Conservation (phyloP, 345 rosid species). For the Boechera retrofracta region DNA sequence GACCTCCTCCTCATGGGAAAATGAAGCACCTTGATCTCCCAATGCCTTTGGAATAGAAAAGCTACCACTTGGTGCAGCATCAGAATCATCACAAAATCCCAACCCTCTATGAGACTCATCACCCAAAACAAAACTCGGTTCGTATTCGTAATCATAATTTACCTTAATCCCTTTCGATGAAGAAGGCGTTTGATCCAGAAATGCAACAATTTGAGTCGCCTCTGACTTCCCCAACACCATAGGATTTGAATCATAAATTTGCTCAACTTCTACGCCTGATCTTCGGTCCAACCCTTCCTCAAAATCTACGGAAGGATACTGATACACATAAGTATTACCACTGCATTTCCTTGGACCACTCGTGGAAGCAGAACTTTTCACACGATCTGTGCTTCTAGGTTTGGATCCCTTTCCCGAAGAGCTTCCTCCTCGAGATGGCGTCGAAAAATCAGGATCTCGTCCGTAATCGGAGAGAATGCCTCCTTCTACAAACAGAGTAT, state of each 20-base stretch:
- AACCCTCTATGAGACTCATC: conserved; percentile 67
- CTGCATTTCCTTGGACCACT: conserved; percentile 44
- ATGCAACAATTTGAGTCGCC: conserved; percentile 61
- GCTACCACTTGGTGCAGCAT: conserved; percentile 52
- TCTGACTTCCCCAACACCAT: conserved; percentile 55
- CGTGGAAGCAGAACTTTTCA: conserved; percentile 54
- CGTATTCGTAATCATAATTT: conserved; percentile 58
- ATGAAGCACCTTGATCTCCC: conserved; percentile 49
- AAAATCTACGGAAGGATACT: conserved; percentile 55
- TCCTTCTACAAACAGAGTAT: conserved; percentile 71
- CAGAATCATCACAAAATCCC: conserved; percentile 64
- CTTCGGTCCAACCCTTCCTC: conserved; percentile 49
- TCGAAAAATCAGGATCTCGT: conserved; percentile 41
- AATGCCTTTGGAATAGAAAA: conserved; percentile 53
- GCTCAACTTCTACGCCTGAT: conserved; percentile 21
- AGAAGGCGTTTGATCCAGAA: conserved; percentile 59
- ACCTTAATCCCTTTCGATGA: conserved; percentile 43
- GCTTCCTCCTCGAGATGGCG: conserved; percentile 54
- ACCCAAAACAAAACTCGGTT: conserved; percentile 68
- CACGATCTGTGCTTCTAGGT: conserved; percentile 49
- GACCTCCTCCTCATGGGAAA: conserved; percentile 47
- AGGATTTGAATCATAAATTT: conserved; percentile 45
- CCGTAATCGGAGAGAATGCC: conserved; percentile 76
- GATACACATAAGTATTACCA: conserved; percentile 52
- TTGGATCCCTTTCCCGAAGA: conserved; percentile 40